Conservation (phyloP, 164 flowering plant species). For the Magnolia officinalis region DNA sequence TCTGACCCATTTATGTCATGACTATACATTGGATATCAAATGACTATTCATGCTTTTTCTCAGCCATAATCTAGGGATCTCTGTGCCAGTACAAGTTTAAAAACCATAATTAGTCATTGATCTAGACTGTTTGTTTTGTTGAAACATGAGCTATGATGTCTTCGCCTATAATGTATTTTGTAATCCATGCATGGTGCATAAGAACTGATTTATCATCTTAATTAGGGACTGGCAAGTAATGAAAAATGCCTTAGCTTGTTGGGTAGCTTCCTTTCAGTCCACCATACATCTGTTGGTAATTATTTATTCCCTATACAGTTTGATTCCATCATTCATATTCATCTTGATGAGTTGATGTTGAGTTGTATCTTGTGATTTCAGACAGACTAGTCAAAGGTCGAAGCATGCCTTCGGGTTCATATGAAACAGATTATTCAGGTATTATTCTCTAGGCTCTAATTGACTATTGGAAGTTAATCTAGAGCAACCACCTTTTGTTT, state of each 20-base stretch:
- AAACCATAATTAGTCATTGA: no score
- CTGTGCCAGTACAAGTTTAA: no score
- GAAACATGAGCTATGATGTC: no score
- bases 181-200: neutral
- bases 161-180: no score
- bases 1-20: no score
- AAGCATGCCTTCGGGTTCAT: slow-evolving; percentile 4
- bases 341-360: neutral
- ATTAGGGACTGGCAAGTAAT: slow-evolving; percentile 23
- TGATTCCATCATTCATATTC: neutral
- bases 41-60: no score
- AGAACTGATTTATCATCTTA: slow-evolving; percentile 4
- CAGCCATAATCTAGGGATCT: no score
- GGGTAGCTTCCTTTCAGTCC: slow-evolving; percentile 21
- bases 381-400: slow-evolving; percentile 19
- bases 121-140: no score
- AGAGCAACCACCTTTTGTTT: neutral
- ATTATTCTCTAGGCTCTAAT: neutral
- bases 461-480: neutral
- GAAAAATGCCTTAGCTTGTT: slow-evolving; percentile 23
- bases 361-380: slow-evolving; percentile 10
- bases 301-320: neutral
- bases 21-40: no score
- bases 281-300: slow-evolving; percentile 18
- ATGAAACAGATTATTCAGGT: no score